A percentile compares a stretch with the other conserved stretches of the same genome.
These are phyloP conservation scores for Laburnicola sp. DNA, from an alignment of 2,329 filamentous ascomycete species.

Conservation along the genomic window DNA sequence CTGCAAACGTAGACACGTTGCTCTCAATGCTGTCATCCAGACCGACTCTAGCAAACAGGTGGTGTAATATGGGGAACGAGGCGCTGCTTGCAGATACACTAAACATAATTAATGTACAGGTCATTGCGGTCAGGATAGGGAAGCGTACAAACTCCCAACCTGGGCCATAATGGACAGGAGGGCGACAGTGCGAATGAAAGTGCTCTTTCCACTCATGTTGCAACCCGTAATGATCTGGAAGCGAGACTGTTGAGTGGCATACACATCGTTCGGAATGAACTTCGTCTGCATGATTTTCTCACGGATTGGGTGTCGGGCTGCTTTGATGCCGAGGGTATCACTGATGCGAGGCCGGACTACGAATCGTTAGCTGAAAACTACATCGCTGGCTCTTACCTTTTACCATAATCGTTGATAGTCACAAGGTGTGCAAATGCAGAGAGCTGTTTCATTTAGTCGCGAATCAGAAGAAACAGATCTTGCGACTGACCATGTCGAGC, in stretches of 20 bases:
- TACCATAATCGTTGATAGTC: slow-evolving; percentile 64
- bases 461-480: background rate
- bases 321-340: slow-evolving; percentile 71
- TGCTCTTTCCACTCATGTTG: slow-evolving; percentile 97
- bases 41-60: slow-evolving; percentile 84
- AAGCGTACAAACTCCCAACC: slow-evolving; percentile 70
- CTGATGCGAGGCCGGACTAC: slow-evolving; percentile 29
- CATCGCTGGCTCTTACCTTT: slow-evolving; percentile 5
- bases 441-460: slow-evolving; percentile 22
- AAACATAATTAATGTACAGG: slow-evolving; percentile 9
- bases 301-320: slow-evolving; percentile 75
- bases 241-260: slow-evolving; percentile 74
- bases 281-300: slow-evolving; percentile 70
- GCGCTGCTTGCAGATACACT: slow-evolving; percentile 81
- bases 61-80: slow-evolving; percentile 75
- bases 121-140: background rate
- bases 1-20: slow-evolving; percentile 89
- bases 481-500: slow-evolving; percentile 74
- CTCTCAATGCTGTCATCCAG: slow-evolving; percentile 86
- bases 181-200: slow-evolving; percentile 84
- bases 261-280: slow-evolving; percentile 89
- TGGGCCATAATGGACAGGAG: slow-evolving; percentile 92
- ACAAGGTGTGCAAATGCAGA: slow-evolving; percentile 61
- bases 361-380: background rate
- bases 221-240: slow-evolving; percentile 95